phyloP scores from a whole-genome alignment of 345 rosid genomes.

The Hypericum androsaemum region DNA sequence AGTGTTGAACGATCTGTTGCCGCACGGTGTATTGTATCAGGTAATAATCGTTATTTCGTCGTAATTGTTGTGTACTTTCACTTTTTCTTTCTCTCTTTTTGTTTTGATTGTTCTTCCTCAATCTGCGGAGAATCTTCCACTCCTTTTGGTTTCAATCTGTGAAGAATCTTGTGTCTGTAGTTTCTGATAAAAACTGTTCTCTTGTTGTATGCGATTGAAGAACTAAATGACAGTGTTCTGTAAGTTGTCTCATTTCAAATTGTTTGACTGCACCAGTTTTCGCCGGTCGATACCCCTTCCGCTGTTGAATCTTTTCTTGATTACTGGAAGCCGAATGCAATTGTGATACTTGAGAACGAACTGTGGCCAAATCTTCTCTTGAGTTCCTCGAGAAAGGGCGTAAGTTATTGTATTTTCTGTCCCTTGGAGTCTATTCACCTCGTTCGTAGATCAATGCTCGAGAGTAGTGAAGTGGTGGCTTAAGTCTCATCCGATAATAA shows the following conservation, averaged over 20 bases:
- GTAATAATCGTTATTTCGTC: slow-evolving; percentile 24
- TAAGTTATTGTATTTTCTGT: slow-evolving; percentile 29
- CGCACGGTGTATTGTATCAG: slow-evolving; percentile 58
- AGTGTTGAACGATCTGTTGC: slow-evolving; percentile 63
- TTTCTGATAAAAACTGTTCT: too few relatives aligned
- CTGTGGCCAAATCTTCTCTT: slow-evolving; percentile 89
- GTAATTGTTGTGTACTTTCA: too few relatives aligned
- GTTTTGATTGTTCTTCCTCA: slow-evolving; percentile 10
- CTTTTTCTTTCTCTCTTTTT: not conserved
- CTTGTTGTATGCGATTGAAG: too few relatives aligned
- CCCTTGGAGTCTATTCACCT: not conserved
- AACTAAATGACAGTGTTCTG: too few relatives aligned
- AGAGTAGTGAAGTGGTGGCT: not conserved
- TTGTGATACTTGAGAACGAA: slow-evolving; percentile 74
- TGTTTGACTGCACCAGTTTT: slow-evolving; percentile 34
- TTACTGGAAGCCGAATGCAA: slow-evolving; percentile 68
- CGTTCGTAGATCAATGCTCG: not conserved
- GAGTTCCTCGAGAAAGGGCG: slow-evolving; percentile 48
- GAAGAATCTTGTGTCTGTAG: too few relatives aligned
- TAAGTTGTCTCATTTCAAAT: too few relatives aligned
- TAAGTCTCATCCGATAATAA: not conserved
- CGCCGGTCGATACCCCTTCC: slow-evolving; percentile 71
- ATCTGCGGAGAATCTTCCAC: too few relatives aligned
- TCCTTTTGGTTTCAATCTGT: slow-evolving; percentile 1
- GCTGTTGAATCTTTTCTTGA: slow-evolving; percentile 61